Conservation (phyloP, 345 rosid genomes). For the Populus nigra region DNA sequence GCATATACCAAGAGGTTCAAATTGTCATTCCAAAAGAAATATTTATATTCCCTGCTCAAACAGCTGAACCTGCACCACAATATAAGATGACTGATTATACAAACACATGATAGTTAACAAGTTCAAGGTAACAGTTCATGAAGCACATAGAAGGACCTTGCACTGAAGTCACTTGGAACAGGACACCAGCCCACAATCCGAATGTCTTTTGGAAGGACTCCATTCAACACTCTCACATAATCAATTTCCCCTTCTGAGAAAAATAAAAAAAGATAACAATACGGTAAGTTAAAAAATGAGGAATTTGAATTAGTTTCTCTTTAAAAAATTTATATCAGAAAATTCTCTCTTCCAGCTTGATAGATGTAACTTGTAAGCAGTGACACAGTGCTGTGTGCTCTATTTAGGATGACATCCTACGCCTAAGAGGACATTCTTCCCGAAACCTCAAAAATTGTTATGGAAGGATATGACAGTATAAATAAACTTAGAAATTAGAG, state of each 20-base stretch:
- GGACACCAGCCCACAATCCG: constrained; percentile 93
- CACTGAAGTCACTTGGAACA: constrained; percentile 73
- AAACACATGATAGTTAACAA: constrained; percentile 1
- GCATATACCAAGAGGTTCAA: constrained; percentile 53
- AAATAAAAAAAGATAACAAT: constrained; percentile 14
- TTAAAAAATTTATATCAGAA: not conserved
- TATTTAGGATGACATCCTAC: not conserved
- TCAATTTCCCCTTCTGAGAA: constrained; percentile 71
- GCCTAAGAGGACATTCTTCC: not conserved
- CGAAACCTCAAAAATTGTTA: not conserved
- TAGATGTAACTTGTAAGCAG: not conserved
- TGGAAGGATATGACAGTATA: not conserved
- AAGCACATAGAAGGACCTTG: constrained; percentile 55
- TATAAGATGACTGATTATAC: constrained; percentile 12
- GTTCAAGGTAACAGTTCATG: not conserved
- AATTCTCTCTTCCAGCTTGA: not conserved
- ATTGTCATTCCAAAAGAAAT: constrained; percentile 72
- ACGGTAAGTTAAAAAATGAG: not conserved
- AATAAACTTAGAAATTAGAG: not conserved
- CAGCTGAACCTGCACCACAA: constrained; percentile 73
- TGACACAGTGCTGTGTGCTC: not conserved
- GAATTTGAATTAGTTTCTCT: not conserved
- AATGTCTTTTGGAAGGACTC: constrained; percentile 85
- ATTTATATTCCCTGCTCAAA: constrained; percentile 73
- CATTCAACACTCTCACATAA: constrained; percentile 81